phyloP scores from a whole-genome alignment of 371 early-diverging fungal genomes.

The Lichtheimia corymbifera region DNA sequence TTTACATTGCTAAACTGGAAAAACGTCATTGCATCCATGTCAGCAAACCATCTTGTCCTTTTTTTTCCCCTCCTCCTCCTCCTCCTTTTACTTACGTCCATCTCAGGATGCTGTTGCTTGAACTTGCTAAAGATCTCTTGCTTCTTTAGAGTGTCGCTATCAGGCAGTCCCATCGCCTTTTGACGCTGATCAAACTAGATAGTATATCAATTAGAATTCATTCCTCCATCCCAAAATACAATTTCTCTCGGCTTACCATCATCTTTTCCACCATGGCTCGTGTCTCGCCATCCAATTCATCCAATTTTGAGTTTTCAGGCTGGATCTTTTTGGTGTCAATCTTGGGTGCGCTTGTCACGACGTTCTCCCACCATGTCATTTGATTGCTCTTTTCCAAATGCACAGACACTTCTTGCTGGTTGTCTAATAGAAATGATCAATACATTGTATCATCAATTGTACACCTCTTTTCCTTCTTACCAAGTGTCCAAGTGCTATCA shows the following conservation, averaged over 20 bases:
- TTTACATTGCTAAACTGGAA: conserved; percentile 25
- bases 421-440: conserved; percentile 26
- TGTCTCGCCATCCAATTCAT: conserved; percentile 91
- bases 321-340: conserved; percentile 89
- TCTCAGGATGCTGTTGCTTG: conserved; percentile 60
- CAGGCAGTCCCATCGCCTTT: conserved; percentile 79
- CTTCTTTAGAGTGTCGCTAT: conserved; percentile 84
- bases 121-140: conserved; percentile 79
- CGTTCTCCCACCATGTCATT: conserved; percentile 92
- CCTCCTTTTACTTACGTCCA: conserved; percentile 40
- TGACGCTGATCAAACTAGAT: conserved; percentile 89
- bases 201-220: not conserved
- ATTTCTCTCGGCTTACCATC: conserved; percentile 54
- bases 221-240: not conserved
- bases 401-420: conserved; percentile 71
- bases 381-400: conserved; percentile 85
- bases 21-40: not conserved
- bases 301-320: conserved; percentile 89
- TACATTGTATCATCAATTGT: not conserved
- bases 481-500: conserved; percentile 86
- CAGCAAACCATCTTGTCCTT: not conserved
- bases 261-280: conserved; percentile 86
- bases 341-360: conserved; percentile 77
- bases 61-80: not conserved
- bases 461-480: conserved; percentile 51